Evolutionary conservation across 257 asterid genomes (phyloP).

Genomic region (Coffea eugenioides): DNA sequence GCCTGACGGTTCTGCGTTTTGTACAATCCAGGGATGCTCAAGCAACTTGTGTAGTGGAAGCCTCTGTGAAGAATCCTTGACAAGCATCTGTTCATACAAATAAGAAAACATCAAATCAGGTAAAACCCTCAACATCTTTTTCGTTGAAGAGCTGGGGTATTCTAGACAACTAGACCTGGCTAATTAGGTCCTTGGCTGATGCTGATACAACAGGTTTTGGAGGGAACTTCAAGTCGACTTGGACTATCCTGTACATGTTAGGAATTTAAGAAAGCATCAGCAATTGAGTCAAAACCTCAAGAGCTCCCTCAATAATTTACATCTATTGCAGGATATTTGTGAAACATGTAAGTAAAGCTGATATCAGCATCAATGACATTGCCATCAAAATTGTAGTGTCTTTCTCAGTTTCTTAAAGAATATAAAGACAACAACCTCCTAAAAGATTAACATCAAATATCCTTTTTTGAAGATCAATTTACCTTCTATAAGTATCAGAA

Average conservation of each 20-base stretch:
- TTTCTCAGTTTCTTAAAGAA: background rate
- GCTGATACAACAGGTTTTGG: conserved; percentile 79
- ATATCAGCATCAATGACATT: background rate
- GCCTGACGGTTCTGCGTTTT: conserved; percentile 91
- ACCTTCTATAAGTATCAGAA: conserved; percentile 94
- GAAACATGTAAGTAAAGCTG: background rate
- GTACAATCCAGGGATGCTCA: conserved; percentile 96
- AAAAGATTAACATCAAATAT: background rate
- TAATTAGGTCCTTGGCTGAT: conserved; percentile 84
- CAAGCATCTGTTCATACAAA: conserved; percentile 63
- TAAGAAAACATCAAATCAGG: background rate
- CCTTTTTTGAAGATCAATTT: conserved; percentile 2
- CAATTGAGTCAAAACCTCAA: background rate
- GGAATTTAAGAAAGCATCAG: background rate
- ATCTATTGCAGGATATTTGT: background rate
- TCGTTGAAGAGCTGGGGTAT: background rate
- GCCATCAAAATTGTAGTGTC: background rate
- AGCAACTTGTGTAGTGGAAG: conserved; percentile 79
- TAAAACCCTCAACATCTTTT: background rate
- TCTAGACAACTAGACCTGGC: conserved; percentile 48
- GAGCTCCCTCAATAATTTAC: background rate
- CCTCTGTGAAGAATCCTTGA: conserved; percentile 78
- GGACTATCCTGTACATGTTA: conserved; percentile 65
- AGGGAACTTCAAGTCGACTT: conserved; percentile 92
- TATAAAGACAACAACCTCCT: background rate